A percentile compares a stretch with the other conserved stretches of the same genome.
Evolutionary conservation across 2,329 filamentous ascomycete genomes (phyloP).

Genomic region (Davidsoniella eucalypti): DNA sequence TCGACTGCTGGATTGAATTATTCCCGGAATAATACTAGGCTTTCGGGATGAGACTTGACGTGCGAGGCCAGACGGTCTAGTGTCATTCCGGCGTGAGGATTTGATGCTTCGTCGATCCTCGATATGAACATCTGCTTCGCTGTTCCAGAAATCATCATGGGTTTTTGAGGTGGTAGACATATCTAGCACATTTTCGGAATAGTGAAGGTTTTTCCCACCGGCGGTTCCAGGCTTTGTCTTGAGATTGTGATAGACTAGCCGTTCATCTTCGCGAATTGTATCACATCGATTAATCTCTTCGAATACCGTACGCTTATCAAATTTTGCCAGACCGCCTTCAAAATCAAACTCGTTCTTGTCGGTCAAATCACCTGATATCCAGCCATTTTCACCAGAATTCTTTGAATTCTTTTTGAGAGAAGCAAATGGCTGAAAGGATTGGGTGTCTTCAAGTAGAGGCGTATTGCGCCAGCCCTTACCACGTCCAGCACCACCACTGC

Average conservation of each 20-base stretch:
- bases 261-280: constrained; percentile 70
- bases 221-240: constrained; percentile 50
- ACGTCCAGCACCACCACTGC: constrained; percentile 13
- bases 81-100: constrained; percentile 6
- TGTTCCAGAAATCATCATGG: constrained; percentile 50
- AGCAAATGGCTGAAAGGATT: constrained; percentile 42
- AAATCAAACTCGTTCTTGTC: constrained; percentile 97
- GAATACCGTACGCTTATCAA: constrained; percentile 85
- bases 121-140: constrained; percentile 41
- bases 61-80: constrained; percentile 2
- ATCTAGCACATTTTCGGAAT: constrained; percentile 81
- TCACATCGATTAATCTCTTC: constrained; percentile 84
- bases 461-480: constrained; percentile 44
- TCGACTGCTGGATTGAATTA: constrained; percentile 28
- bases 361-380: constrained; percentile 91
- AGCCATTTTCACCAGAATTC: constrained; percentile 22
- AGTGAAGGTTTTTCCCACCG: constrained; percentile 79
- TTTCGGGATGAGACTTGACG: constrained; percentile 24
- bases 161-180: constrained; percentile 22
- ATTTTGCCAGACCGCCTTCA: constrained; percentile 73
- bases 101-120: constrained; percentile 10
- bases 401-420: constrained; percentile 34
- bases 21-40: constrained; percentile 27
- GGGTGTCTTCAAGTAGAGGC: constrained; percentile 41
- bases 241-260: constrained; percentile 82